Conservation (phyloP, 2,329 filamentous ascomycete species). For the Erysiphe pulchra region DNA sequence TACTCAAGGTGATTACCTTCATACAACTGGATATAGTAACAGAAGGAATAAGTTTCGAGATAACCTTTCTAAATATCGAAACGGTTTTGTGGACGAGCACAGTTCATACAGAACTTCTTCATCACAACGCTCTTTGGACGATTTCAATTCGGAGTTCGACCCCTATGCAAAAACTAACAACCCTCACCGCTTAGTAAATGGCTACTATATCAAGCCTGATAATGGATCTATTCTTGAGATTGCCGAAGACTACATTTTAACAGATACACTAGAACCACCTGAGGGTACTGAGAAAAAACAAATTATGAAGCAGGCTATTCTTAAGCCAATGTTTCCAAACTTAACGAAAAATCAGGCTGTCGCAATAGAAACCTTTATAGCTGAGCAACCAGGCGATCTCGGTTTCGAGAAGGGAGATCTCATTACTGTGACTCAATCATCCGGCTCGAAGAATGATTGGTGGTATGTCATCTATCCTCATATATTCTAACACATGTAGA, state of each 20-base stretch:
- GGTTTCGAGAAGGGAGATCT: conserved; percentile 95
- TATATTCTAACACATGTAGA: not conserved
- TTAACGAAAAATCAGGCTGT: conserved; percentile 57
- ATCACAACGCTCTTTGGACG: not conserved
- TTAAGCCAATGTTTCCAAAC: conserved; percentile 54
- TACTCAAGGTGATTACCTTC: not conserved
- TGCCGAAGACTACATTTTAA: conserved; percentile 26
- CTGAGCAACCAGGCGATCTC: conserved; percentile 75
- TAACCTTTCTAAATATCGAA: conserved; percentile 19
- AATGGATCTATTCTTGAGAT: not conserved
- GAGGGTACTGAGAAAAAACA: conserved; percentile 15
- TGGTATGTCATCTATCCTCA: conserved; percentile 31
- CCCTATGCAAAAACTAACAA: not conserved
- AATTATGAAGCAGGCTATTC: conserved; percentile 47
- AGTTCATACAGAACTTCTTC: not conserved
- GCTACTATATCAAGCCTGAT: not conserved
- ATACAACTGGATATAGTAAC: conserved; percentile 19
- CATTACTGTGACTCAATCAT: conserved; percentile 85
- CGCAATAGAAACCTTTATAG: conserved; percentile 81
- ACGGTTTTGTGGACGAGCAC: conserved; percentile 2
- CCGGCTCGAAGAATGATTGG: conserved; percentile 86
- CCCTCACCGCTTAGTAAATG: not conserved
- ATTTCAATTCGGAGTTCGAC: conserved; percentile 2
- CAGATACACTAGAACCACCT: conserved; percentile 18
- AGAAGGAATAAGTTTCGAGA: conserved; percentile 47